A percentile compares a stretch with the other conserved stretches of the same genome.
Evolutionary conservation across 768 basidiomycete genomes (phyloP).

Genomic region (Sarcodon sp.): DNA sequence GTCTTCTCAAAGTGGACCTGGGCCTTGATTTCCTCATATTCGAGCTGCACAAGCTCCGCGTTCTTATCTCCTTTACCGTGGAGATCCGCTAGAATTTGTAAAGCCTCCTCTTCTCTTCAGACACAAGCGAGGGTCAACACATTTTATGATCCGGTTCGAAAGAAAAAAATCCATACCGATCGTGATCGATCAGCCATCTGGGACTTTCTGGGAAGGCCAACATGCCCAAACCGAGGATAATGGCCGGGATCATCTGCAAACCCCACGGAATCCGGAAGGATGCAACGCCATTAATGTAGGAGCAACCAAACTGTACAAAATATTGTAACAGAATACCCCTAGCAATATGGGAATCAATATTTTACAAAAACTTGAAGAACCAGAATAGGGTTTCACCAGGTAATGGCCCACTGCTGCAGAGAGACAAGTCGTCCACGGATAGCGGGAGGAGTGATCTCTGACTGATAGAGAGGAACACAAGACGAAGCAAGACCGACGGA

Average conservation of each 20-base stretch:
- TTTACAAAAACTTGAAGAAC: slow-evolving; percentile 4
- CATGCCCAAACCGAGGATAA: slow-evolving; percentile 60
- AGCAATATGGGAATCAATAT: slow-evolving; percentile 1
- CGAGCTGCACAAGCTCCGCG: slow-evolving; percentile 54
- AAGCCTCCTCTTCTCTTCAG: slow-evolving; percentile 42
- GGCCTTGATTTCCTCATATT: slow-evolving; percentile 52
- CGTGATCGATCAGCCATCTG: slow-evolving; percentile 57
- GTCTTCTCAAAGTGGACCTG: slow-evolving; percentile 47
- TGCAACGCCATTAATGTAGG: slow-evolving; percentile 54
- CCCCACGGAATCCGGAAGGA: slow-evolving; percentile 79
- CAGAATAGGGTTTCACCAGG: neutral
- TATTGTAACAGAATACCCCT: slow-evolving; percentile 68
- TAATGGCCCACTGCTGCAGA: slow-evolving; percentile 52
- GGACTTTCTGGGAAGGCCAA: slow-evolving; percentile 50
- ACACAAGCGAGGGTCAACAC: neutral
- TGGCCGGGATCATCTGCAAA: slow-evolving; percentile 67
- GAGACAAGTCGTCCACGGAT: slow-evolving; percentile 70
- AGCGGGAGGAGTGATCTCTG: slow-evolving; percentile 56
- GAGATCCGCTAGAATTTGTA: slow-evolving; percentile 62
- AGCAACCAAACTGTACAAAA: slow-evolving; percentile 67
- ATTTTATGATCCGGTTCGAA: neutral
- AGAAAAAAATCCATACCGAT: slow-evolving; percentile 20
- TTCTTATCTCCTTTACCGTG: slow-evolving; percentile 50
- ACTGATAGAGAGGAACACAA: slow-evolving; percentile 65
- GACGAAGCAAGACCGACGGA: slow-evolving; percentile 56